These are phyloP conservation scores for Hypoxylon intermedium DNA, from an alignment of 495 filamentous ascomycete genomes.

Conservation along the genomic window DNA sequence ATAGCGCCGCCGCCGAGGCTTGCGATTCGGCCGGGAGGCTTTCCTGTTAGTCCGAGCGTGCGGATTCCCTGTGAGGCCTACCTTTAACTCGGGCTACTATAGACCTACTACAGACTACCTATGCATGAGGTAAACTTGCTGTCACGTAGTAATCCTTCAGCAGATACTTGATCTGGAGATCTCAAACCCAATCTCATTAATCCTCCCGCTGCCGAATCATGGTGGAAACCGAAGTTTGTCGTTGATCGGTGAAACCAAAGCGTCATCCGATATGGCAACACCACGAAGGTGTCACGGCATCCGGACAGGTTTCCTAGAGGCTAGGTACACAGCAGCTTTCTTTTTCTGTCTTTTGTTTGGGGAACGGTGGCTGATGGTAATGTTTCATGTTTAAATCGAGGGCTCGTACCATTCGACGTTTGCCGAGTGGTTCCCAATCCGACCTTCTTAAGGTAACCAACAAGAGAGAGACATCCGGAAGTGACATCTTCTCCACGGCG, in stretches of 20 bases:
- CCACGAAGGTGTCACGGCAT: conserved; percentile 31
- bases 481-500: conserved; percentile 28
- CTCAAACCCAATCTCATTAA: conserved; percentile 39
- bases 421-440: conserved; percentile 24
- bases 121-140: conserved; percentile 21
- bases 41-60: conserved; percentile 15
- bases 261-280: conserved; percentile 35
- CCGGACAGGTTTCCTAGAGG: conserved; percentile 31
- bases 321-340: conserved; percentile 2
- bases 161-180: conserved; percentile 20
- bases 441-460: conserved; percentile 24
- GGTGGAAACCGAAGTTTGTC: conserved; percentile 14
- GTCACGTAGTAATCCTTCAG: conserved; percentile 26
- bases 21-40: conserved; percentile 16
- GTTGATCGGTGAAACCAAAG: conserved; percentile 36
- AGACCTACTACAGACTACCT: conserved; percentile 7
- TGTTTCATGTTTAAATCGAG: conserved; percentile 43
- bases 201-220: conserved; percentile 27
- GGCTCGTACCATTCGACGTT: conserved; percentile 12
- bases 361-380: conserved; percentile 37
- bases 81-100: not conserved
- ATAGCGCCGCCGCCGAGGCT: conserved; percentile 10
- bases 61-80: conserved; percentile 2
- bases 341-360: conserved; percentile 17
- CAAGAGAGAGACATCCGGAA: conserved; percentile 32